Conservation (phyloP, 129 eudicot genomes). For the Lactuca saligna region DNA sequence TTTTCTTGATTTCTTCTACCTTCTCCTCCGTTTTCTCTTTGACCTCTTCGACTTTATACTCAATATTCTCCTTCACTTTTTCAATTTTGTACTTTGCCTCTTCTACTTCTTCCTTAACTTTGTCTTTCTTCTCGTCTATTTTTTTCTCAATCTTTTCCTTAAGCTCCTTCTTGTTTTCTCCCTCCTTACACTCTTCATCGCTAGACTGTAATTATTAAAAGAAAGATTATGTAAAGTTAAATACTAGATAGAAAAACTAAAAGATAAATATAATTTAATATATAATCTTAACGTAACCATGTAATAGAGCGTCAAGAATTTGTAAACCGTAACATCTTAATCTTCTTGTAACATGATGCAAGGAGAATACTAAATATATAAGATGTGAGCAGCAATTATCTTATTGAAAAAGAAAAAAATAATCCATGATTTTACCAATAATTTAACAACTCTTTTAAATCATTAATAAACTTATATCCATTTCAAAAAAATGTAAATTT, state of each 20-base stretch:
- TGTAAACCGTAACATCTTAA: too few species aligned
- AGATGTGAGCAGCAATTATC: background rate
- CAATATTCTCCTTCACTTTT: conserved; percentile 18
- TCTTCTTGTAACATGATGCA: too few species aligned
- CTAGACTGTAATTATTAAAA: conserved; percentile 19
- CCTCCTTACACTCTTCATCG: conserved; percentile 21
- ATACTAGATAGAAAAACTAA: background rate
- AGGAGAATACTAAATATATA: too few species aligned
- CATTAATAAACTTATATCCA: background rate
- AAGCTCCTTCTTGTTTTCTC: conserved; percentile 15
- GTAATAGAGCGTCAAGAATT: background rate
- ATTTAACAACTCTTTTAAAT: too few species aligned
- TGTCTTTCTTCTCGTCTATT: conserved; percentile 18
- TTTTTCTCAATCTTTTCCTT: conserved; percentile 27
- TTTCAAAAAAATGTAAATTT: background rate
- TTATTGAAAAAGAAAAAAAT: too few species aligned
- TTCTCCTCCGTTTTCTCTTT: conserved; percentile 19
- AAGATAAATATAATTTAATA: background rate
- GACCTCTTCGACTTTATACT: conserved; percentile 23
- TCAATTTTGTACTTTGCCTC: conserved; percentile 30
- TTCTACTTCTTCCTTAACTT: conserved; percentile 20
- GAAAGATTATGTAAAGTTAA: background rate
- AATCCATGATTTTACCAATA: background rate
- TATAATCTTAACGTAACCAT: background rate
- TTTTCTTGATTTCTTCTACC: conserved; percentile 25